These are phyloP conservation scores for Gypsophila paniculata DNA, from an alignment of 179 eudicot genomes.

Conservation along the genomic window DNA sequence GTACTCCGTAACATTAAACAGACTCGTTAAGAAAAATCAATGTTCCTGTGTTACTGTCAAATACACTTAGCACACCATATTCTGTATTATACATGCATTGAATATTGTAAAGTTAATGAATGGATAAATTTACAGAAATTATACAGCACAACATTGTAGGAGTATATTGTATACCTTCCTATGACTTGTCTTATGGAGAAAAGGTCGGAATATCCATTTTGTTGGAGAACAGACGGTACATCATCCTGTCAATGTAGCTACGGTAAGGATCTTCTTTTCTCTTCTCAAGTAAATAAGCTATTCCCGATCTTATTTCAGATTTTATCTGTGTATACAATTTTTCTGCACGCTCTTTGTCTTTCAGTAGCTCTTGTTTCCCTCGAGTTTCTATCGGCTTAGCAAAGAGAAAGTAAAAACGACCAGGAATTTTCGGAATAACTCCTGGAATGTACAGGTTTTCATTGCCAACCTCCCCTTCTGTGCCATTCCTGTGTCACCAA, in stretches of 20 bases:
- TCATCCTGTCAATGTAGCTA: conserved; percentile 42
- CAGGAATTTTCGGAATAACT: conserved; percentile 62
- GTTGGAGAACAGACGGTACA: conserved; percentile 34
- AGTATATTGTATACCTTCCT: conserved; percentile 3
- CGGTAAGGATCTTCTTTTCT: conserved; percentile 72
- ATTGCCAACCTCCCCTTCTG: conserved; percentile 49
- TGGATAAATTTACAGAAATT: not conserved
- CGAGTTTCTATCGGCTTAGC: conserved; percentile 71
- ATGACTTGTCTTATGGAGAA: conserved; percentile 34
- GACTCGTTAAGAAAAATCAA: no score
- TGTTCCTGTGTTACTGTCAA: not conserved
- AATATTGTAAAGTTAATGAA: not conserved
- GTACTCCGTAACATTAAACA: no score
- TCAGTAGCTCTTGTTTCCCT: conserved; percentile 44
- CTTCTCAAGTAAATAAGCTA: conserved; percentile 51
- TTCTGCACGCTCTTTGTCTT: conserved; percentile 38
- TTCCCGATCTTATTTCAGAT: conserved; percentile 42
- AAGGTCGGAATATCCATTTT: conserved; percentile 46
- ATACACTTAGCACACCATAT: not conserved
- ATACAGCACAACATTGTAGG: conserved; percentile 12
- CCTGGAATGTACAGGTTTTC: conserved; percentile 55
- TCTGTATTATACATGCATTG: no score
- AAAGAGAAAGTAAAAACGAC: conserved; percentile 68
- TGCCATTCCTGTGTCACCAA: conserved; percentile 31
- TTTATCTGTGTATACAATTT: conserved; percentile 49